These are phyloP conservation scores for Pythium periplocum DNA, from an alignment of 352 stramenopile genomes.

Conservation along the genomic window DNA sequence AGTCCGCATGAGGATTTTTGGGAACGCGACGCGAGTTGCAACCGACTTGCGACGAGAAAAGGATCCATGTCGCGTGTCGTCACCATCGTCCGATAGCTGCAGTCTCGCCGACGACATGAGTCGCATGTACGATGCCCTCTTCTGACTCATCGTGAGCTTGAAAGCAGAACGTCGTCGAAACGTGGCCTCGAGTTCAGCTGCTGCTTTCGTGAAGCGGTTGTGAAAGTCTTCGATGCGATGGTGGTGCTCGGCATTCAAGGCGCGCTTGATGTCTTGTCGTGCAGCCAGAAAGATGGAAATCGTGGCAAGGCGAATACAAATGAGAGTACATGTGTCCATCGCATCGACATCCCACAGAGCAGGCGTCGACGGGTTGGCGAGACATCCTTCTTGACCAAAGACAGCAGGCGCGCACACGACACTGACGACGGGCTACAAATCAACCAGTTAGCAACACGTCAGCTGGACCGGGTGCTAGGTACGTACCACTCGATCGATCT, in stretches of 20 bases:
- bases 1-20: conserved; percentile 22
- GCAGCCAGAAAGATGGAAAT: conserved; percentile 57
- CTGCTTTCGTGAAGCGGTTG: conserved; percentile 28
- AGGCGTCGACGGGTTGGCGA: conserved; percentile 28
- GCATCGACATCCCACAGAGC: conserved; percentile 60
- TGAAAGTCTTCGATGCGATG: conserved; percentile 37
- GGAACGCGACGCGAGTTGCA: conserved; percentile 32
- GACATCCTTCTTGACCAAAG: conserved; percentile 61
- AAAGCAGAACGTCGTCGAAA: not conserved
- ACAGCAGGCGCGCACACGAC: conserved; percentile 56
- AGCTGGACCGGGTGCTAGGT: too few relatives aligned
- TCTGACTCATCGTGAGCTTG: conserved; percentile 4
- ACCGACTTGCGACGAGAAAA: conserved; percentile 11
- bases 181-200: not conserved
- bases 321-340: conserved; percentile 47
- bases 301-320: conserved; percentile 51
- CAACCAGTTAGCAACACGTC: not conserved
- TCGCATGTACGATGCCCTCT: conserved; percentile 13
- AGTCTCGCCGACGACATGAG: conserved; percentile 1
- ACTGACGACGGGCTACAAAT: conserved; percentile 36
- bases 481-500: too few relatives aligned
- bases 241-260: conserved; percentile 41
- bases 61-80: not conserved
- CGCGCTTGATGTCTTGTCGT: conserved; percentile 37
- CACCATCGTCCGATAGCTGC: not conserved